These are phyloP conservation scores for Metarhizium robertsii DNA, from an alignment of 2,329 filamentous ascomycete genomes.

Conservation along the genomic window DNA sequence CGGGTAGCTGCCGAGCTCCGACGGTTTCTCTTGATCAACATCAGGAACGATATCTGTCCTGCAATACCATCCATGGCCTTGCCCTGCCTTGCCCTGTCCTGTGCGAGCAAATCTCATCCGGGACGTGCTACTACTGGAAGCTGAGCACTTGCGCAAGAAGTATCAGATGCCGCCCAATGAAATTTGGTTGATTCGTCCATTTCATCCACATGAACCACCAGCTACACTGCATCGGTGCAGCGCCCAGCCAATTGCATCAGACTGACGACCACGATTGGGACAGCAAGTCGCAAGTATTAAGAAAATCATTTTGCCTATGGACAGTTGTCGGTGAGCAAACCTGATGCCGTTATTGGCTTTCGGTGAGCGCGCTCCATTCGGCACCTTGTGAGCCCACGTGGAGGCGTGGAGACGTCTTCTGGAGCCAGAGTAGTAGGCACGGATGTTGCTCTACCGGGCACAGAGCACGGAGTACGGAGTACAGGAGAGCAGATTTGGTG, in stretches of 20 bases:
- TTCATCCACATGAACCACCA: background rate
- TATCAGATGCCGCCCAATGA: background rate
- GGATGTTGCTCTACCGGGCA: background rate
- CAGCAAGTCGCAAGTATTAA: background rate
- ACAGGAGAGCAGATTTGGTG: background rate
- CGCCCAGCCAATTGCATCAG: background rate
- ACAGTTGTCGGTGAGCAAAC: background rate
- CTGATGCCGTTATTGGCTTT: slow-evolving; percentile 2
- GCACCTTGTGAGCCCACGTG: slow-evolving; percentile 3
- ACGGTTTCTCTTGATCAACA: background rate
- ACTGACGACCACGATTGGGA: background rate
- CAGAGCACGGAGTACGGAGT: background rate
- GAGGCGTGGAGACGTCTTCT: background rate
- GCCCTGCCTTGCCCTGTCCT: too few species aligned
- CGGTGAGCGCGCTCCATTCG: background rate
- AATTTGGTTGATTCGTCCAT: background rate
- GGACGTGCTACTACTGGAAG: too few species aligned
- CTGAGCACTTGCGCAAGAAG: background rate
- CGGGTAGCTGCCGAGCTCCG: background rate
- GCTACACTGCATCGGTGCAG: too few species aligned
- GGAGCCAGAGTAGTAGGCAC: background rate
- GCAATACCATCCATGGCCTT: too few species aligned
- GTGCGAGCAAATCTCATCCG: too few species aligned
- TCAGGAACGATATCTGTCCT: too few species aligned
- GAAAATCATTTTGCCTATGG: too few species aligned